Evolutionary conservation across 306 rosid genomes (phyloP).

Genomic region (Morella rubra): DNA sequence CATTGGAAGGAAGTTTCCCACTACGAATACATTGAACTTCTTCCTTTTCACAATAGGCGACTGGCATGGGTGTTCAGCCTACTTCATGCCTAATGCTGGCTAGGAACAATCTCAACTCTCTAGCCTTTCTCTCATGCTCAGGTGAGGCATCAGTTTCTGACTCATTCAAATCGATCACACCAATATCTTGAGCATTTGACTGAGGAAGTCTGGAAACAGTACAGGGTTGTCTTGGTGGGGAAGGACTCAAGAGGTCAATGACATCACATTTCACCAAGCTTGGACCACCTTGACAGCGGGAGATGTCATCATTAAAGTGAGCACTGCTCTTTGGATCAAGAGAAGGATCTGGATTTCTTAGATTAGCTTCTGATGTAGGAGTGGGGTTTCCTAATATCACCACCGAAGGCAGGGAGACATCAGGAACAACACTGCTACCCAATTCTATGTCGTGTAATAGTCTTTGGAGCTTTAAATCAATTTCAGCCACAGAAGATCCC

Average conservation of each 20-base stretch:
- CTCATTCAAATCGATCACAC: conserved; percentile 70
- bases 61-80: conserved; percentile 23
- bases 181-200: conserved; percentile 31
- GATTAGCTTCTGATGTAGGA: conserved; percentile 32
- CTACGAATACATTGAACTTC: neutral
- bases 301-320: conserved; percentile 16
- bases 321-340: conserved; percentile 17
- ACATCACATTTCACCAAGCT: conserved; percentile 38
- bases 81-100: conserved; percentile 47
- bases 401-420: conserved; percentile 28
- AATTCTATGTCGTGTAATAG: conserved; percentile 49
- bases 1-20: neutral
- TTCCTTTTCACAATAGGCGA: neutral
- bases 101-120: conserved; percentile 61
- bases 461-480: conserved; percentile 54
- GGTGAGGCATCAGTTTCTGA: conserved; percentile 63
- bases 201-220: conserved; percentile 22
- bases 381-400: conserved; percentile 15
- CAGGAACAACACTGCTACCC: conserved; percentile 30
- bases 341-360: conserved; percentile 19
- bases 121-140: conserved; percentile 61
- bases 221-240: conserved; percentile 43
- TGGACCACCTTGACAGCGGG: conserved; percentile 28
- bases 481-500: conserved; percentile 46
- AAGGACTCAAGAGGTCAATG: conserved; percentile 71